Conservation (phyloP, 2,329 filamentous ascomycete species). For the Colletotrichum theobromicola region DNA sequence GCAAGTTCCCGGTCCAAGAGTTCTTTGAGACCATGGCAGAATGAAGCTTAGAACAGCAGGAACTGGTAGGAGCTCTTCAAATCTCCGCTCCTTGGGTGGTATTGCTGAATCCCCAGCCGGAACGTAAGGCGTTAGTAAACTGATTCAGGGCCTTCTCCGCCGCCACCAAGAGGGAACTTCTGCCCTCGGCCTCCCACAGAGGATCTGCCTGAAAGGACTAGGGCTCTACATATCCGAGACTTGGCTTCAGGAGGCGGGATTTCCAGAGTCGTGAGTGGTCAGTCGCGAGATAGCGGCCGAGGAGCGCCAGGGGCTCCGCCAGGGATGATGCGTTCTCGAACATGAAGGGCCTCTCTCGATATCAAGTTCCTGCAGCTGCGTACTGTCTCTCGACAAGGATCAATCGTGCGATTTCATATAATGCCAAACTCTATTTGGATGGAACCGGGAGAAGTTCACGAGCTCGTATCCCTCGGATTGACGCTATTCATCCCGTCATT, state of each 20-base stretch:
- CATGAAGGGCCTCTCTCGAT: not conserved
- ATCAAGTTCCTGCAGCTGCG: not conserved
- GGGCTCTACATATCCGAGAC: not conserved
- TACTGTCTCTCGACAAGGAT: not conserved
- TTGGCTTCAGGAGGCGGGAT: not conserved
- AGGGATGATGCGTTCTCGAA: not conserved
- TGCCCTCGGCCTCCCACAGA: not conserved
- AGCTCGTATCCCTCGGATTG: not conserved
- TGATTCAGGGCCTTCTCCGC: not conserved
- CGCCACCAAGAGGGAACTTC: not conserved
- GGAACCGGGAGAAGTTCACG: not conserved
- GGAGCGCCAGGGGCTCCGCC: not conserved
- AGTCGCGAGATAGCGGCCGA: not conserved
- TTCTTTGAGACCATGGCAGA: not conserved
- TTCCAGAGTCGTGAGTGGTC: not conserved
- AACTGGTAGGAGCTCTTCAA: not conserved
- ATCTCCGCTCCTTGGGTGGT: not conserved
- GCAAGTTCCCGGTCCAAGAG: not conserved
- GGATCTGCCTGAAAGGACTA: not conserved
- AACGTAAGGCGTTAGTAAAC: not conserved
- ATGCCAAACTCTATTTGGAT: not conserved
- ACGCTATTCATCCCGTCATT: not conserved
- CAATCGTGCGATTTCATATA: not conserved
- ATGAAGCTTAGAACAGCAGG: not conserved
- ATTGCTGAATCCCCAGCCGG: not conserved